Percentiles rank a stretch among this genome's conserved stretches.
phyloP scores from a whole-genome alignment of 2,329 filamentous ascomycete genomes.

The Microdochium bolleyi region DNA sequence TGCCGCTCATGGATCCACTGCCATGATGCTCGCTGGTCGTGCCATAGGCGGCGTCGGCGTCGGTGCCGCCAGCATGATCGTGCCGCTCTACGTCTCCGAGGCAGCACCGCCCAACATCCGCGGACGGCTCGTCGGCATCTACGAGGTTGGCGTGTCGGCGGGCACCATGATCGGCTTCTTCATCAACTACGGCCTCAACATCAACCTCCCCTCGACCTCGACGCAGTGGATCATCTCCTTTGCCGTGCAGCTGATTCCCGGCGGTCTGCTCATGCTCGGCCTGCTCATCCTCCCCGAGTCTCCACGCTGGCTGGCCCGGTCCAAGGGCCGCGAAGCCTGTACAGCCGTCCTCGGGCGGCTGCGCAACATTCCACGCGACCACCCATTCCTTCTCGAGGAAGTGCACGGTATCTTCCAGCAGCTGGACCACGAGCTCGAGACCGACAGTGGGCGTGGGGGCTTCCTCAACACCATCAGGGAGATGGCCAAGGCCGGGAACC shows the following conservation, averaged over 20 bases:
- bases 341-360: conserved; percentile 8
- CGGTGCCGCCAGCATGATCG: conserved; percentile 31
- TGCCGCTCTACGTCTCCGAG: conserved; percentile 19
- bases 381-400: conserved; percentile 11
- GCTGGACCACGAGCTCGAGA: conserved; percentile 3
- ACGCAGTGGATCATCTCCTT: conserved; percentile 33
- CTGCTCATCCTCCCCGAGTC: conserved; percentile 17
- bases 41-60: conserved; percentile 11
- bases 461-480: conserved; percentile 1
- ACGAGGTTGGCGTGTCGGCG: conserved; percentile 32
- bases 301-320: conserved; percentile 16
- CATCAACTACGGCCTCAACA: conserved; percentile 18
- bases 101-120: conserved; percentile 29
- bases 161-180: conserved; percentile 29
- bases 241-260: conserved; percentile 31
- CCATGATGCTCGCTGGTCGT: not conserved
- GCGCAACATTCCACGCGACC: conserved; percentile 10
- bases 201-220: conserved; percentile 13
- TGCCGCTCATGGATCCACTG: not conserved
- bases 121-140: conserved; percentile 33
- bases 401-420: conserved; percentile 7
- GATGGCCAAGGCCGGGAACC: not conserved
- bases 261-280: conserved; percentile 12
- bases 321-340: conserved; percentile 11
- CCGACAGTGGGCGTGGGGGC: conserved; percentile 2